These are phyloP conservation scores for Eucalyptus pauciflora DNA, from an alignment of 345 rosid species.

Conservation along the genomic window DNA sequence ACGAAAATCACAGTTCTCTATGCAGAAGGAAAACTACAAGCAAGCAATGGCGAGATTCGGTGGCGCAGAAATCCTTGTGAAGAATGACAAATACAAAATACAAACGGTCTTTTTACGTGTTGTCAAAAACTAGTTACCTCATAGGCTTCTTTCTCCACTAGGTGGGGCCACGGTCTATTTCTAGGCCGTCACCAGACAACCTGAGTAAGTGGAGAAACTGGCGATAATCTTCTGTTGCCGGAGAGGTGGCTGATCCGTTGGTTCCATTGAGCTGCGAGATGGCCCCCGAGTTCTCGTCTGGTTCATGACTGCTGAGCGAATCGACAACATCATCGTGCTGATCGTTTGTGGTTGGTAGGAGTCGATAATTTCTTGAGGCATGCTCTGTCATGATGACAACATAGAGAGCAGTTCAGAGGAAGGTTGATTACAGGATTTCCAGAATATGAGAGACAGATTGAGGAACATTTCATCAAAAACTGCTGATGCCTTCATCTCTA, in stretches of 20 bases:
- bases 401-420: background rate
- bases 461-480: background rate
- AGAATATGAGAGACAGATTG: background rate
- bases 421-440: background rate
- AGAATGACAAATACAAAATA: background rate
- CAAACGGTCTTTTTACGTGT: background rate
- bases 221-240: conserved; percentile 6
- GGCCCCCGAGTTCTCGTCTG: conserved; percentile 1
- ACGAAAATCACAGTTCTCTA: background rate
- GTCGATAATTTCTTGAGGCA: conserved; percentile 45
- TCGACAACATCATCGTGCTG: conserved; percentile 79
- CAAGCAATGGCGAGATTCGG: background rate
- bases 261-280: conserved; percentile 18
- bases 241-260: conserved; percentile 43
- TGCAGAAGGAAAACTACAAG: background rate
- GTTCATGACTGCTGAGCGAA: conserved; percentile 56
- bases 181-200: conserved; percentile 55
- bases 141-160: conserved; percentile 62
- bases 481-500: background rate
- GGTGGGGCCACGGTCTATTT: conserved; percentile 76
- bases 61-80: background rate
- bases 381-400: conserved; percentile 20
- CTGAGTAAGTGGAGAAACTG: conserved; percentile 65
- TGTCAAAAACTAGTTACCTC: background rate
- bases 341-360: conserved; percentile 74